These are phyloP conservation scores for Rosa multiflora DNA, from an alignment of 306 rosid species.

Conservation along the genomic window DNA sequence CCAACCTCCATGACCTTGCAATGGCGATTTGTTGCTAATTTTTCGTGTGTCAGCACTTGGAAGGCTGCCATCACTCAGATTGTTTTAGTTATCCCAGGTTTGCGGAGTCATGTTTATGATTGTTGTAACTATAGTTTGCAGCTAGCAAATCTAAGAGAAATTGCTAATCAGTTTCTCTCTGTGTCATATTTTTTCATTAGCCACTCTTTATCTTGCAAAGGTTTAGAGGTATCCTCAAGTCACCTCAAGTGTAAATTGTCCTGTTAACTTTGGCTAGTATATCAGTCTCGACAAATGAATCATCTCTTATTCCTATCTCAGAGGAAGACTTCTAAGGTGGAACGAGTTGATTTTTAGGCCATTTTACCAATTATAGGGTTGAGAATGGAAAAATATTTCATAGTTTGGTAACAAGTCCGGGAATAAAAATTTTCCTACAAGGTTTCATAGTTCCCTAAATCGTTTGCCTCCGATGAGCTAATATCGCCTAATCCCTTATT, in stretches of 20 bases:
- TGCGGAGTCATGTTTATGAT: constrained; percentile 15
- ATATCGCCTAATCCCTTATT: too few relatives aligned
- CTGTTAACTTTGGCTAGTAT: background rate
- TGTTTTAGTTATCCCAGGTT: constrained; percentile 17
- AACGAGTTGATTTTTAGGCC: background rate
- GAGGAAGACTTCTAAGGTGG: background rate
- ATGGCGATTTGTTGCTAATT: constrained; percentile 21
- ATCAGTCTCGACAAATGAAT: background rate
- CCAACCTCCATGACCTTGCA: constrained; percentile 12
- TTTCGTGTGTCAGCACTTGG: constrained; percentile 1
- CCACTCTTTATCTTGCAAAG: background rate
- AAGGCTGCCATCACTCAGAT: constrained; percentile 14
- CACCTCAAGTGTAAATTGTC: background rate
- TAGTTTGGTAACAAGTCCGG: too few relatives aligned
- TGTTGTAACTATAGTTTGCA: constrained; percentile 2
- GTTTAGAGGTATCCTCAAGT: background rate
- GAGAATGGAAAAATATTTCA: too few relatives aligned
- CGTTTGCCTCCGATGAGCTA: too few relatives aligned
- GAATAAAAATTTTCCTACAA: too few relatives aligned
- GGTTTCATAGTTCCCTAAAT: too few relatives aligned
- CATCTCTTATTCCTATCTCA: background rate
- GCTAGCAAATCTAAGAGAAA: constrained; percentile 14
- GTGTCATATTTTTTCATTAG: background rate
- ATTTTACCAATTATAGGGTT: background rate
- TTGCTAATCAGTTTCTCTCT: background rate